Percentiles rank a stretch among this genome's conserved stretches.
These are phyloP conservation scores for Inonotus obliquus DNA, from an alignment of 1,284 basidiomycete species.

Conservation along the genomic window DNA sequence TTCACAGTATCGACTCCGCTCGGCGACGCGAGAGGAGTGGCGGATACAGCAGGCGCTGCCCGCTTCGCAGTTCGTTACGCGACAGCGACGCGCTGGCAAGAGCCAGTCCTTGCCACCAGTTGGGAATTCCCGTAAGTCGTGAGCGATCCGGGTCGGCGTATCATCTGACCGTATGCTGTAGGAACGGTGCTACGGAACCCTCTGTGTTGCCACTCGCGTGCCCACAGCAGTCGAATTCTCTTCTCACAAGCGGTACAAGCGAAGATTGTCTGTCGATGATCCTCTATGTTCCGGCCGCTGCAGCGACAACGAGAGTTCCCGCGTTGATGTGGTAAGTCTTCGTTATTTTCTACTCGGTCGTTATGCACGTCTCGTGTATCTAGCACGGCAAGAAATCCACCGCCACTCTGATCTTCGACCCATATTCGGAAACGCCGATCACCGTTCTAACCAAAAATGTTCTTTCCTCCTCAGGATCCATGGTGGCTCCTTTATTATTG, in stretches of 20 bases:
- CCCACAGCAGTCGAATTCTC: slow-evolving; percentile 50
- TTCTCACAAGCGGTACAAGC: slow-evolving; percentile 41
- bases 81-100: slow-evolving; percentile 53
- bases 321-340: slow-evolving; percentile 59
- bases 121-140: slow-evolving; percentile 61
- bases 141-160: neutral
- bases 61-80: slow-evolving; percentile 66
- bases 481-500: slow-evolving; percentile 79
- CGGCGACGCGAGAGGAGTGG: slow-evolving; percentile 49
- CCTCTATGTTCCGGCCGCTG: slow-evolving; percentile 57
- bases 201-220: slow-evolving; percentile 65
- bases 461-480: slow-evolving; percentile 59
- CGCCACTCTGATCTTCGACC: neutral
- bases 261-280: slow-evolving; percentile 81
- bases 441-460: neutral
- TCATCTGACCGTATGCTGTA: slow-evolving; percentile 24
- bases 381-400: neutral
- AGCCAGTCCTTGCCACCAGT: slow-evolving; percentile 44
- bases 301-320: slow-evolving; percentile 36
- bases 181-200: slow-evolving; percentile 48
- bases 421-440: slow-evolving; percentile 3
- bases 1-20: slow-evolving; percentile 36
- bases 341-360: neutral
- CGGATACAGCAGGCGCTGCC: slow-evolving; percentile 42
- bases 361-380: neutral